These are phyloP conservation scores for Apium graveolens DNA, from an alignment of 129 eudicot species.

Conservation along the genomic window DNA sequence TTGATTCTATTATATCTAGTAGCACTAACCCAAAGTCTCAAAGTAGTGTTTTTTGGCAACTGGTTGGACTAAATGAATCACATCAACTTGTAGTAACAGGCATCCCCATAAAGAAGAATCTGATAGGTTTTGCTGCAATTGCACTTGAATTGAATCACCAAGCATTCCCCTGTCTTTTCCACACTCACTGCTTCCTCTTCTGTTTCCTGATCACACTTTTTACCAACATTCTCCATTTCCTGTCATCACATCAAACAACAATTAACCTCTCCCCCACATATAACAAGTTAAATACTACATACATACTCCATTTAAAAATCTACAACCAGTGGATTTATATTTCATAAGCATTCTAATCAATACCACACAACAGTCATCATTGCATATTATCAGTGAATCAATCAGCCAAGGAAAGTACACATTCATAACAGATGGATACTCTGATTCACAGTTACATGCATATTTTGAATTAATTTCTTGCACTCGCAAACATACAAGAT, in stretches of 20 bases:
- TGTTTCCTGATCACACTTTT: neutral
- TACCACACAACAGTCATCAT: neutral
- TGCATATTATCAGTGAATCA: neutral
- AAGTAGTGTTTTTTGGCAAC: neutral
- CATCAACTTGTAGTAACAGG: slow-evolving; percentile 23
- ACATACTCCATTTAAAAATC: neutral
- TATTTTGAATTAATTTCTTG: no score
- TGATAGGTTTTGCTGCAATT: slow-evolving; percentile 25
- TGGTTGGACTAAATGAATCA: neutral
- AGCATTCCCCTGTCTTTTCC: slow-evolving; percentile 16
- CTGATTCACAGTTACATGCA: neutral
- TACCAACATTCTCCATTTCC: neutral
- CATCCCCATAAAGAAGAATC: slow-evolving; percentile 16
- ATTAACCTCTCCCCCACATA: neutral
- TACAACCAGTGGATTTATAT: neutral
- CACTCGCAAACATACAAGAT: no score
- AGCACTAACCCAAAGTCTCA: neutral
- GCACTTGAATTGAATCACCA: slow-evolving; percentile 20
- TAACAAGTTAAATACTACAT: neutral
- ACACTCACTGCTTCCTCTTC: slow-evolving; percentile 18
- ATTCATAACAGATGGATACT: neutral
- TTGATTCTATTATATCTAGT: neutral
- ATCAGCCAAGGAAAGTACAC: neutral
- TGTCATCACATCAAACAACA: neutral
- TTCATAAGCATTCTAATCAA: neutral